Conservation (phyloP, 371 early-diverging fungal species). For the Apophysomyces ossiformis region DNA sequence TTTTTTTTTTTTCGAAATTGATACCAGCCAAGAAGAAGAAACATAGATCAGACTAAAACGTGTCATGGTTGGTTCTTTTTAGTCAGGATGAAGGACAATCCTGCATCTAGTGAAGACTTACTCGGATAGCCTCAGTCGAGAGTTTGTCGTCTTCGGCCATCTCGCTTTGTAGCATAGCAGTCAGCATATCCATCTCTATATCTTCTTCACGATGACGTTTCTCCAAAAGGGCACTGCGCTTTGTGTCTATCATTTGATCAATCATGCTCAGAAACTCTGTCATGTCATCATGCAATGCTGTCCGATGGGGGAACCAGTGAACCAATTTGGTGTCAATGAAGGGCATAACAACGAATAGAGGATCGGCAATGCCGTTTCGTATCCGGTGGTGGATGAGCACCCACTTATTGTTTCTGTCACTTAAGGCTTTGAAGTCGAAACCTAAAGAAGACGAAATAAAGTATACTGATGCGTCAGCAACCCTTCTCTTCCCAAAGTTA, state of each 20-base stretch:
- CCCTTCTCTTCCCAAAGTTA: neutral
- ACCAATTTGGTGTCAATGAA: too few relatives aligned
- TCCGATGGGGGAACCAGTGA: too few relatives aligned
- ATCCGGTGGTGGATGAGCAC: slow-evolving; percentile 13
- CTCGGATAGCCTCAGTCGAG: slow-evolving; percentile 25
- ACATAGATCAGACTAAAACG: slow-evolving; percentile 12
- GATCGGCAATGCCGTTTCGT: neutral
- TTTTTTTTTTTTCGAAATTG: neutral
- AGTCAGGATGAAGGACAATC: too few relatives aligned
- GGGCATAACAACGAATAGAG: too few relatives aligned
- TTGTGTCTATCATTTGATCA: too few relatives aligned
- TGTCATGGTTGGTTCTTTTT: too few relatives aligned
- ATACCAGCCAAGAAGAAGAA: slow-evolving; percentile 43
- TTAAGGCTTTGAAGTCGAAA: slow-evolving; percentile 21
- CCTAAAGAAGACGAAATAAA: neutral
- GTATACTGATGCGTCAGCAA: too few relatives aligned
- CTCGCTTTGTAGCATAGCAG: slow-evolving; percentile 41
- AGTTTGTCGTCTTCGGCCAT: slow-evolving; percentile 20
- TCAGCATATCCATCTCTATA: slow-evolving; percentile 35
- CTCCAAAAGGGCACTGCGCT: too few relatives aligned
- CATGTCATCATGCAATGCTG: too few relatives aligned
- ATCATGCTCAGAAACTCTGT: too few relatives aligned
- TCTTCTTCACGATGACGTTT: too few relatives aligned
- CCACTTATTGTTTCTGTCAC: slow-evolving; percentile 16
- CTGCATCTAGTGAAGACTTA: neutral